Percentiles rank a stretch among this genome's conserved stretches.
These are phyloP conservation scores for Cornus kousa DNA, from an alignment of 148 eudicot genomes.

Conservation along the genomic window DNA sequence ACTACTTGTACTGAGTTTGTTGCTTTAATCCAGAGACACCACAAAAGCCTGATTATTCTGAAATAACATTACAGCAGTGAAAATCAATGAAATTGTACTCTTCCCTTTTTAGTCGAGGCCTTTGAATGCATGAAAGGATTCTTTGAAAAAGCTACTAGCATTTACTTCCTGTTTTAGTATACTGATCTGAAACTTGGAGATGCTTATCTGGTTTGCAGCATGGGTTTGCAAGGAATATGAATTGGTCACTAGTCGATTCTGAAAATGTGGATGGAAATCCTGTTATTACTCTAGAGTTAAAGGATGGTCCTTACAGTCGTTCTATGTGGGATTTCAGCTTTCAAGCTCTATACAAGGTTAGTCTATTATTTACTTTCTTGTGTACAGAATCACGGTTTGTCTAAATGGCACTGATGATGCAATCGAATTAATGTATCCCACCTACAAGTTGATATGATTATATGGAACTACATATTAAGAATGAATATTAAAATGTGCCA, in stretches of 20 bases:
- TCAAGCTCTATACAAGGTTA: conserved; percentile 79
- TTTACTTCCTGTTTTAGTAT: neutral
- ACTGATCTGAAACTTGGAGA: conserved; percentile 12
- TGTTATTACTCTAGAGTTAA: conserved; percentile 71
- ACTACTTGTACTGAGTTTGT: neutral
- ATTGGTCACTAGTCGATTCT: conserved; percentile 78
- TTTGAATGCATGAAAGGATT: neutral
- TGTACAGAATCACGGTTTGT: neutral
- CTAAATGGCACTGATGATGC: neutral
- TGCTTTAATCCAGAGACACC: neutral
- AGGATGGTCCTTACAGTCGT: conserved; percentile 77
- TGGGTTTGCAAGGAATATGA: conserved; percentile 91
- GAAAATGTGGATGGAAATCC: conserved; percentile 67
- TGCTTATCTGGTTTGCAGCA: conserved; percentile 53
- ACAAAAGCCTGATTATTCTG: neutral
- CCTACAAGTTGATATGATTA: neutral
- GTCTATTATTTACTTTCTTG: neutral
- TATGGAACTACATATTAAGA: neutral
- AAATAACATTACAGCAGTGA: neutral
- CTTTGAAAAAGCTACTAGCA: neutral
- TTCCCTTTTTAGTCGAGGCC: neutral
- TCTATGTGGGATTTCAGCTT: conserved; percentile 98
- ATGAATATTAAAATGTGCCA: neutral
- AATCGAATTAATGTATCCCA: neutral
- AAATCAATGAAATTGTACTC: neutral